A percentile compares a stretch with the other conserved stretches of the same genome.
Evolutionary conservation across 192 early-diverging fungal genomes (phyloP).

Genomic region (Podila minutissima): DNA sequence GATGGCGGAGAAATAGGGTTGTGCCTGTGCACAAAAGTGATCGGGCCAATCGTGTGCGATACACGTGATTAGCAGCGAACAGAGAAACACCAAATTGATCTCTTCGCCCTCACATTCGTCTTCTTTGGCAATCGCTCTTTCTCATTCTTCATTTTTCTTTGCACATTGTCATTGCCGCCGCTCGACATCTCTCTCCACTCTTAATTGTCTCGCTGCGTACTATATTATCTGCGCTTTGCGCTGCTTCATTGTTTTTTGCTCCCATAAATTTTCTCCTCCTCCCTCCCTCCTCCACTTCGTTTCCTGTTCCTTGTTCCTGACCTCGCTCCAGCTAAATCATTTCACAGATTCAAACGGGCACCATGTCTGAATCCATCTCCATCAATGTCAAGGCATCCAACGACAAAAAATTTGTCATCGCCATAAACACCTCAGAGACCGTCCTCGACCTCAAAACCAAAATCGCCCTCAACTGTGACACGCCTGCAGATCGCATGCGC

Average conservation of each 20-base stretch:
- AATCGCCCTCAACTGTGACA: constrained; percentile 68
- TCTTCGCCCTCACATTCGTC: no score
- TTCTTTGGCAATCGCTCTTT: no score
- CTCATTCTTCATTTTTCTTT: neutral
- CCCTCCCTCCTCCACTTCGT: neutral
- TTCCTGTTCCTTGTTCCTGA: neutral
- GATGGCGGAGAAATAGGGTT: neutral
- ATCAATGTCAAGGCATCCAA: constrained; percentile 77
- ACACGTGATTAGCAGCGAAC: neutral
- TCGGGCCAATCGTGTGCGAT: constrained; percentile 19
- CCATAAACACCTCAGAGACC: constrained; percentile 65
- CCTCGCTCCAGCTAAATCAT: neutral
- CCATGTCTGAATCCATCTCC: constrained; percentile 49
- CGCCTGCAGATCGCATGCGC: constrained; percentile 75
- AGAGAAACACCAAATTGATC: no score
- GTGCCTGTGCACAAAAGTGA: neutral
- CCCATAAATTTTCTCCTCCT: neutral
- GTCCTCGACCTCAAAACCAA: constrained; percentile 82
- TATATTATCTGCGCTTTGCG: no score
- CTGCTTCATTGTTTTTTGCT: neutral
- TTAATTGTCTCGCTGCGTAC: neutral
- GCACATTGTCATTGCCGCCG: neutral
- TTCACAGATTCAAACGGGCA: neutral
- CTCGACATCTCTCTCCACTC: no score
- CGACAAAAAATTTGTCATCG: constrained; percentile 73